Base-by-base conservation (phyloP, 805 yeast genomes). In the Priceomyces melissophilus region DNA sequence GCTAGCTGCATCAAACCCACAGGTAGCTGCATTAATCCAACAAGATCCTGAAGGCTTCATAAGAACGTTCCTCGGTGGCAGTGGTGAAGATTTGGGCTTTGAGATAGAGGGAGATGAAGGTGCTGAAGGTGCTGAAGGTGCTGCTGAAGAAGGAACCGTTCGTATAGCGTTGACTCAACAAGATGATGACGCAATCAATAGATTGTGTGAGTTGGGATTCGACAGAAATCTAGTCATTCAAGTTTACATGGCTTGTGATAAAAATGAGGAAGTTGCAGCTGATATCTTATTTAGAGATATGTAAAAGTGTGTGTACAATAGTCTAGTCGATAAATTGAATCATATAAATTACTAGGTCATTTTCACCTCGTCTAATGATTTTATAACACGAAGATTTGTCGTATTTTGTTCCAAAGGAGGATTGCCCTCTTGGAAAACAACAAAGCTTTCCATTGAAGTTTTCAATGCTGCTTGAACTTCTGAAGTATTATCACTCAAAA, bases 191-290 rank as follows among this genome's bases (percentile, higher is more conserved):
- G 96, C 98, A n/a, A 87, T 93, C 49, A 75, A 76, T 47, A 79
- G 99, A 59, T 75, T 93, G 49, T 84, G 95, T 61, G 97, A 86
- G 63, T 74, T 93, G 49, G 99, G 99, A 0, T 93, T 93, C 55
- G 96, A 88, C 50, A 78, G 96, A 51, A 76, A 82, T 51, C 70
- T 84, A 42, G 99, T 87, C 34, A 79, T 89, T 45, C 96, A 90
- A 69, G 96, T 95, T 25, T 93, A 87, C 69, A 82, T 93, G 75
- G 98, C 98, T 32, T 93, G 99, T 65, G 99, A 93, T 57, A 91
- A 89, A 69, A 88, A 93, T 65, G 99, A 93, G 69, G 96, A 91
- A 70, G 78, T 87, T 55, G 89, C 99, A 32, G 99, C 98, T 15
- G 93, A 93, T 68, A 79, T 88, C 57, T 73, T 93, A 53, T 86